Base-by-base conservation (phyloP, 371 early-diverging fungal genomes). In the Mortierella polycephala region DNA sequence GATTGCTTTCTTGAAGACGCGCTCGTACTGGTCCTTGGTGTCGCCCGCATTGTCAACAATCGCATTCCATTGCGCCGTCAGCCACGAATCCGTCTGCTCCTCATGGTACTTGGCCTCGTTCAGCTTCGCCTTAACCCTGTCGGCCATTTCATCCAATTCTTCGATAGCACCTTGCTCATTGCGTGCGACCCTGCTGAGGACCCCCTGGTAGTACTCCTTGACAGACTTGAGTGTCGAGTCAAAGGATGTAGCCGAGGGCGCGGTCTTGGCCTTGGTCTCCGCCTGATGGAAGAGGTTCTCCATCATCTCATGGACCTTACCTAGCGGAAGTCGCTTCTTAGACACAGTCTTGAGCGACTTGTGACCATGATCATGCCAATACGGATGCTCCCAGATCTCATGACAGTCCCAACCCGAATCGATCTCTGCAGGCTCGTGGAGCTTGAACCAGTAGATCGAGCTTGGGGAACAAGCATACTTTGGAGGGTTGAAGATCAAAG, bases 341-440 rank as follows among this genome's bases (percentile, higher is more conserved):
- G 64, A 59, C 42, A 70, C 18, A 0, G 47, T 45, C 49, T 70
- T 70, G 60, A 64, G 55, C 3, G 20, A 39, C n/a, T n/a, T 21
- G 18, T 70, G 71, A 7, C 16, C 44, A 16, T 64, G 71, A 21
- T 64, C 55, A 40, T 64, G 5, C 8, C 64, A 60, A 23, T 20
- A 50, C 7, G 71, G 47, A 39, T 70, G 71, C 45, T 70, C 71
- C 71, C 71, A 70, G 55, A 70, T 70, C 71, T 70, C 71, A 12
- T 56, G 71, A 47, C 71, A 70, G 30, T 70, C 71, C 71, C 71
- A 70, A 5, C 71, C 71, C 37, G 59, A 58, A 18, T 70, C 71
- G 30, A 30, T 30, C 1, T 42, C 64, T 12, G 59, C 54, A 5
- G 71, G 64, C 18, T 60, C 55, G 42, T 70, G 71, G 21, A 58